Percentiles rank a stretch among this genome's conserved stretches.
phyloP scores from a whole-genome alignment of 192 early-diverging fungal species.

The Linnemannia hyalina region DNA sequence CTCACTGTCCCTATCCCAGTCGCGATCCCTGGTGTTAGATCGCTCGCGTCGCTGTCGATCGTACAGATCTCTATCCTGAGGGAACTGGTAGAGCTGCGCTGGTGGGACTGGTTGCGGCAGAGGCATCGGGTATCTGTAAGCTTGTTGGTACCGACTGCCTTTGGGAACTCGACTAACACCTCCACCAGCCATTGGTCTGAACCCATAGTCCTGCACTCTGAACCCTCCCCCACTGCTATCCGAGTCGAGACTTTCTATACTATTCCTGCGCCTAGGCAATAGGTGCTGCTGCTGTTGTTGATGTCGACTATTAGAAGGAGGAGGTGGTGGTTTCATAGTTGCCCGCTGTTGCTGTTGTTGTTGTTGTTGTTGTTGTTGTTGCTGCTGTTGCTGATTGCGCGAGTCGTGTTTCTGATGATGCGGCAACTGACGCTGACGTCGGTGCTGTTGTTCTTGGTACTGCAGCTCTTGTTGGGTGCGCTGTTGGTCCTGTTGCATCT shows the following conservation, averaged over 20 bases:
- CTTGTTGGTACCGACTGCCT: conserved; percentile 16
- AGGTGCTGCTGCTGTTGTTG: conserved; percentile 3
- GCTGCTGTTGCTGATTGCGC: neutral
- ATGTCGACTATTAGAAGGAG: neutral
- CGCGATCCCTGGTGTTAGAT: neutral
- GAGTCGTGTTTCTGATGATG: conserved; percentile 9
- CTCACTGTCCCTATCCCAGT: neutral
- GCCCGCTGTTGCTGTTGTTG: neutral
- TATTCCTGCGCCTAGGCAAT: conserved; percentile 27
- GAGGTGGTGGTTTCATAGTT: neutral
- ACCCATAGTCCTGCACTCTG: neutral
- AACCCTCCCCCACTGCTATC: conserved; percentile 23
- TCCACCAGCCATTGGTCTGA: neutral
- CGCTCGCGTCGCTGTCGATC: conserved; percentile 14
- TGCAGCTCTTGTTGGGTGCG: conserved; percentile 23
- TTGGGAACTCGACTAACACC: neutral
- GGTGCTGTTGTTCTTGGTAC: conserved; percentile 13
- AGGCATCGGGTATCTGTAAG: conserved; percentile 31
- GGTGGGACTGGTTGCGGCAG: conserved; percentile 22
- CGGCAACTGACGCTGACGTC: neutral
- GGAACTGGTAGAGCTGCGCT: conserved; percentile 35
- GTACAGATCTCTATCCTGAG: conserved; percentile 35
- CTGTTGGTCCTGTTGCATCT: conserved; percentile 13
- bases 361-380: conserved; percentile 1
- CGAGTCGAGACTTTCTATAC: conserved; percentile 46